Percentiles rank a stretch among this genome's conserved stretches.
Conservation (phyloP, 176 grass and related monocot species). For the Cenchrus fungigraminus region DNA sequence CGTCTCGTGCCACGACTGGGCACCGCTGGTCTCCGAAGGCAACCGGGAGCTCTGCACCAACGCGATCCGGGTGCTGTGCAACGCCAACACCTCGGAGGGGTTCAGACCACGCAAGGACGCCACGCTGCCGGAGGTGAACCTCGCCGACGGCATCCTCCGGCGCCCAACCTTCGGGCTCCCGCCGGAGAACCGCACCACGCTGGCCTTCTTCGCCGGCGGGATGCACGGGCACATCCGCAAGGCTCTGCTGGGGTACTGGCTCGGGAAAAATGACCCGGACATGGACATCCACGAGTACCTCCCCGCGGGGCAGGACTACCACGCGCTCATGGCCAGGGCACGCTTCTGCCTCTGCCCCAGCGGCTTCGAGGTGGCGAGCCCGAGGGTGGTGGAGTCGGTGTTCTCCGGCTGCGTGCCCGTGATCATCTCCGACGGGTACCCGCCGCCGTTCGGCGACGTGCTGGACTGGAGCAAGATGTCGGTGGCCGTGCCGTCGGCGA, state of each 20-base stretch:
- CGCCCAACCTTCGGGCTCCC: conserved; percentile 28
- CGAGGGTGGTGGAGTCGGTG: conserved; percentile 74
- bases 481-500: conserved; percentile 60
- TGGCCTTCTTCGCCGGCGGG: conserved; percentile 88
- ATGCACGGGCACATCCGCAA: conserved; percentile 69
- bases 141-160: conserved; percentile 66
- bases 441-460: conserved; percentile 79
- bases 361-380: conserved; percentile 89
- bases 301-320: conserved; percentile 64
- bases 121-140: conserved; percentile 83
- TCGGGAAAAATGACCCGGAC: conserved; percentile 51
- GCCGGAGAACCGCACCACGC: conserved; percentile 45
- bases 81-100: conserved; percentile 87
- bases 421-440: conserved; percentile 71
- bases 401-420: conserved; percentile 81
- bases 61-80: conserved; percentile 80
- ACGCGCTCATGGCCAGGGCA: conserved; percentile 57
- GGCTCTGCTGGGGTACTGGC: conserved; percentile 59
- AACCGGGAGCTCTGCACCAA: conserved; percentile 66
- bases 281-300: conserved; percentile 77
- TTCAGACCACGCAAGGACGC: conserved; percentile 78
- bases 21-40: conserved; percentile 61
- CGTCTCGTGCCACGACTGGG: conserved; percentile 89
- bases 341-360: conserved; percentile 93
- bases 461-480: conserved; percentile 93